A percentile compares a stretch with the other conserved stretches of the same genome.
phyloP scores from a whole-genome alignment of 352 stramenopile species.

The Pythium diclinum region DNA sequence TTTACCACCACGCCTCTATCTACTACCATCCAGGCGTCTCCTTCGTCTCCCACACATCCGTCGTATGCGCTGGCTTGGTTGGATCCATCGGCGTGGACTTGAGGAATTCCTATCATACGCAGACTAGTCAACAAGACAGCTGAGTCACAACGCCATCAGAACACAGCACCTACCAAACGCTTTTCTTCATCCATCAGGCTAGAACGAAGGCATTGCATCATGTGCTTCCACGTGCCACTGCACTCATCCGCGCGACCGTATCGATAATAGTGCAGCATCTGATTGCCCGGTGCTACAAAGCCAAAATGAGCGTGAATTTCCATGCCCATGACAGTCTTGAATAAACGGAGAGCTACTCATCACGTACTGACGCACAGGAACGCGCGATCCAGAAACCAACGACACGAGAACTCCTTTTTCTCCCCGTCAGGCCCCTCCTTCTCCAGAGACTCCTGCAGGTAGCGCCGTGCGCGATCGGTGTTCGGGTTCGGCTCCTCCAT shows the following conservation, averaged over 20 bases:
- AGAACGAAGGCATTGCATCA: slow-evolving; percentile 74
- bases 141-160: not conserved
- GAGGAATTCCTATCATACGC: slow-evolving; percentile 46
- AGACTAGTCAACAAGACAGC: not conserved
- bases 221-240: slow-evolving; percentile 78
- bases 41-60: slow-evolving; percentile 66
- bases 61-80: slow-evolving; percentile 43
- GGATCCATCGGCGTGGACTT: slow-evolving; percentile 66
- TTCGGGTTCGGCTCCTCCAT: slow-evolving; percentile 33
- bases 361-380: slow-evolving; percentile 86
- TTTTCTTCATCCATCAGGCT: slow-evolving; percentile 81
- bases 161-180: slow-evolving; percentile 33
- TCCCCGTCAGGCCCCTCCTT: slow-evolving; percentile 31
- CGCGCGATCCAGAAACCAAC: slow-evolving; percentile 76
- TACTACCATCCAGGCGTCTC: slow-evolving; percentile 66
- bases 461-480: slow-evolving; percentile 57
- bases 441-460: slow-evolving; percentile 43
- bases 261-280: slow-evolving; percentile 82
- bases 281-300: slow-evolving; percentile 60
- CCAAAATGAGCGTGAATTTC: not conserved
- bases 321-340: not conserved
- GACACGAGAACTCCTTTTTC: slow-evolving; percentile 59
- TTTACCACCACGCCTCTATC: not conserved
- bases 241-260: slow-evolving; percentile 70
- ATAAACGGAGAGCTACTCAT: not conserved